A percentile compares a stretch with the other conserved stretches of the same genome.
These are phyloP conservation scores for Lactuca saligna DNA, from an alignment of 129 eudicot genomes.

Conservation along the genomic window DNA sequence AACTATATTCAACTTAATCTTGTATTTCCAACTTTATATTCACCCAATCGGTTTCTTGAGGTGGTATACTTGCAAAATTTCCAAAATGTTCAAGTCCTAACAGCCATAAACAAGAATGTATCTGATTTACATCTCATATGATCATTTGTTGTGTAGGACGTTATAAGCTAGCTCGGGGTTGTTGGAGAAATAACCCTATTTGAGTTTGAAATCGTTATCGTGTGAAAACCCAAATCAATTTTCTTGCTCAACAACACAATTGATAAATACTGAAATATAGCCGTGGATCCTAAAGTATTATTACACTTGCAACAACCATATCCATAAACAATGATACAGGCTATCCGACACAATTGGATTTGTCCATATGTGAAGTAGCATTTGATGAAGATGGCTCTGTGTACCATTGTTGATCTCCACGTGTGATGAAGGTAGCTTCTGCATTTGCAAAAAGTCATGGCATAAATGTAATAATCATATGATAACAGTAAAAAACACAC, in stretches of 20 bases:
- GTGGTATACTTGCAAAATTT: too few relatives aligned
- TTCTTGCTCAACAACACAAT: neutral
- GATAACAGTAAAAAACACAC: neutral
- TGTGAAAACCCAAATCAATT: too few relatives aligned
- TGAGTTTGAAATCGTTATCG: too few relatives aligned
- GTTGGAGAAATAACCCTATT: too few relatives aligned
- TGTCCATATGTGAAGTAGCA: conserved; percentile 32
- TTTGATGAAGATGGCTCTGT: conserved; percentile 50
- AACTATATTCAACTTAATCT: too few relatives aligned
- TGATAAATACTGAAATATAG: conserved; percentile 9
- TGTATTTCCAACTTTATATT: too few relatives aligned
- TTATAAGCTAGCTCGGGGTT: too few relatives aligned
- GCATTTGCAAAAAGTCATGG: conserved; percentile 36
- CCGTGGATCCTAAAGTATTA: conserved; percentile 20
- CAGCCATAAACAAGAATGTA: too few relatives aligned
- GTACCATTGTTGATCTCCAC: conserved; percentile 68
- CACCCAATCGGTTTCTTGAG: too few relatives aligned
- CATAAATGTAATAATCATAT: neutral
- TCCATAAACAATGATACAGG: neutral
- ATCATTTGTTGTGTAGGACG: too few relatives aligned
- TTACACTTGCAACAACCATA: conserved; percentile 16
- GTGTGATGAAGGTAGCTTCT: conserved; percentile 92
- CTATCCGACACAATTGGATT: conserved; percentile 27
- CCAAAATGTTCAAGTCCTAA: too few relatives aligned
- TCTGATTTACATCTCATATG: too few relatives aligned